phyloP scores from a whole-genome alignment of 2,329 filamentous ascomycete genomes.

The Alternaria brassicae region DNA sequence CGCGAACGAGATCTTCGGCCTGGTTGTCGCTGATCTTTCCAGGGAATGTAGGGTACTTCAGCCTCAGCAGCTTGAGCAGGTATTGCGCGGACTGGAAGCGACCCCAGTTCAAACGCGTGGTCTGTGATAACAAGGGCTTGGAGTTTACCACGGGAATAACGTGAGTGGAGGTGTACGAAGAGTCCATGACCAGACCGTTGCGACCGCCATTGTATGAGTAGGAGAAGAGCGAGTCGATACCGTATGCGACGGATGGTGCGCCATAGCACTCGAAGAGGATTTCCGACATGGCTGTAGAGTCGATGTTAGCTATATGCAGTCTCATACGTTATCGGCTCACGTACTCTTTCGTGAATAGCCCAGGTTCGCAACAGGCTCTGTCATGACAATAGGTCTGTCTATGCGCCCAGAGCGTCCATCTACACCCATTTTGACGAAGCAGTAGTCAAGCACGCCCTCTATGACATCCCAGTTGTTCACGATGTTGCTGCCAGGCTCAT shows the following conservation, averaged over 20 bases:
- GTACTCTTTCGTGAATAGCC: constrained; percentile 86
- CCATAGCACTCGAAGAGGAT: constrained; percentile 96
- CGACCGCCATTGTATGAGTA: constrained; percentile 90
- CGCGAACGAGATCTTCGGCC: constrained; percentile 82
- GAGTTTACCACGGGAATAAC: constrained; percentile 90
- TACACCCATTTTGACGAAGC: constrained; percentile 91
- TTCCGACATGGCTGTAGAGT: constrained; percentile 83
- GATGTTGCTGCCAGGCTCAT: constrained; percentile 88
- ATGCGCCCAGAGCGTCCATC: constrained; percentile 76
- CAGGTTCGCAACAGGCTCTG: constrained; percentile 90
- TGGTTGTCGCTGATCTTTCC: constrained; percentile 86
- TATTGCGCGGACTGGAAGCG: constrained; percentile 90
- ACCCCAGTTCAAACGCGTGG: constrained; percentile 93
- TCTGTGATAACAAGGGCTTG: constrained; percentile 83
- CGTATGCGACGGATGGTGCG: constrained; percentile 88
- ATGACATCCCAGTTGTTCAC: constrained; percentile 98
- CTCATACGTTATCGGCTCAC: constrained; percentile 41
- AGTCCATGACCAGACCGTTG: constrained; percentile 88
- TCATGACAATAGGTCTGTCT: constrained; percentile 91
- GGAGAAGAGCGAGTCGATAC: constrained; percentile 95
- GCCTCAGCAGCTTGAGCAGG: constrained; percentile 81
- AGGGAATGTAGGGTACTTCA: constrained; percentile 91
- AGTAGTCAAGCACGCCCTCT: constrained; percentile 92
- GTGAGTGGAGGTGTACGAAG: constrained; percentile 92
- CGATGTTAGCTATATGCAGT: constrained; percentile 31